Conservation (phyloP, 148 eudicot genomes). For the Vaccinium corymbosum region DNA sequence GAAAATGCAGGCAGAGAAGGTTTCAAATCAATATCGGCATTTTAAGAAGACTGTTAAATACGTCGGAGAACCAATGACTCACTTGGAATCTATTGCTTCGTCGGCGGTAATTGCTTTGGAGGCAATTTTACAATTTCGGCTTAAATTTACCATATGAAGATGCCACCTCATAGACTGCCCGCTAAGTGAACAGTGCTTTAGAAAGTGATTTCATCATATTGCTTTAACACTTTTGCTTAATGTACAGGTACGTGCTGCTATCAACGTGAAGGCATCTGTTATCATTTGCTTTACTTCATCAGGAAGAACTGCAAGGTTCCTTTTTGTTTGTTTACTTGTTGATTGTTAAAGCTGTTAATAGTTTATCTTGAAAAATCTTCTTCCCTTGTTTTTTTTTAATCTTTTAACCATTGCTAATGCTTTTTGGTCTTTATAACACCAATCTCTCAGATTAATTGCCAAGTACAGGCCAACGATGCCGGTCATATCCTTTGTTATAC, state of each 20-base stretch:
- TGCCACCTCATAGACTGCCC: background rate
- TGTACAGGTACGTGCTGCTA: slow-evolving; percentile 82
- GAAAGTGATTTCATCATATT: background rate
- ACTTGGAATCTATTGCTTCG: slow-evolving; percentile 79
- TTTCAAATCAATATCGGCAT: slow-evolving; percentile 63
- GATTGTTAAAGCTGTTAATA: background rate
- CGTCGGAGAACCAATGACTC: slow-evolving; percentile 73
- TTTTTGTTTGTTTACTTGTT: background rate
- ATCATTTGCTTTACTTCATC: slow-evolving; percentile 96
- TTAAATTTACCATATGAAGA: slow-evolving; percentile 4
- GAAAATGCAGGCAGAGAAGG: slow-evolving; percentile 68
- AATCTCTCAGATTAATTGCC: slow-evolving; percentile 58
- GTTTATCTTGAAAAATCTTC: background rate
- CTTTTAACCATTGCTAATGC: background rate
- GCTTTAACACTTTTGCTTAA: background rate
- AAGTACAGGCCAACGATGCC: slow-evolving; percentile 88
- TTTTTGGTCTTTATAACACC: background rate
- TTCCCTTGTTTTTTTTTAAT: background rate
- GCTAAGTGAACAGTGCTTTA: background rate
- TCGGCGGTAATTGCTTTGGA: slow-evolving; percentile 54
- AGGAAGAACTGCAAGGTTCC: slow-evolving; percentile 90
- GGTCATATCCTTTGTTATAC: slow-evolving; percentile 70
- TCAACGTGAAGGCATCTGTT: slow-evolving; percentile 94
- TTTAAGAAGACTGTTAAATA: slow-evolving; percentile 66
- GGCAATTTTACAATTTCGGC: background rate